Evolutionary conservation across 2,329 filamentous ascomycete genomes (phyloP).

Genomic region (Emmonsiellopsis sp.): DNA sequence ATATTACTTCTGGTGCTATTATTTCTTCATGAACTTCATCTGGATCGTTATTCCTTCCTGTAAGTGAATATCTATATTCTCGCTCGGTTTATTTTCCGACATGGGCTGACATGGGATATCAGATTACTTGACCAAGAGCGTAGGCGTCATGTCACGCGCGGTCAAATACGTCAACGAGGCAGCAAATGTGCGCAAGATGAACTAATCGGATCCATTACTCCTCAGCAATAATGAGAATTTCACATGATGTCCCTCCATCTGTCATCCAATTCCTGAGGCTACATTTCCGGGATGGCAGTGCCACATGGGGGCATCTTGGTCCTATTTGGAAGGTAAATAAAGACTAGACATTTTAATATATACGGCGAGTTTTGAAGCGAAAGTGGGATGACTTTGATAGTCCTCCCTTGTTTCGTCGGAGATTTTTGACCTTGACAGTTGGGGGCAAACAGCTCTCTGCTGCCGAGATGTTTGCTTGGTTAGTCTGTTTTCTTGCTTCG

Average conservation of each 20-base stretch:
- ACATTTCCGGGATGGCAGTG: neutral
- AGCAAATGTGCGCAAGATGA: slow-evolving; percentile 18
- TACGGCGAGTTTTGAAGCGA: no score
- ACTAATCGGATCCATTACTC: slow-evolving; percentile 10
- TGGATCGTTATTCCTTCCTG: slow-evolving; percentile 55
- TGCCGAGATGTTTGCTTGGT: no score
- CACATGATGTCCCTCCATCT: neutral
- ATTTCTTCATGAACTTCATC: slow-evolving; percentile 56
- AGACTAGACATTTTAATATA: no score
- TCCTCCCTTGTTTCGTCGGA: no score
- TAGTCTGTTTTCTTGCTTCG: no score
- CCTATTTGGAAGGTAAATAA: no score
- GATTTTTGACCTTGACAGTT: no score
- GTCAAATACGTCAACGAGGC: slow-evolving; percentile 17
- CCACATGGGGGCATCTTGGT: no score
- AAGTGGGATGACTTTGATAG: no score
- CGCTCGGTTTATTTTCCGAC: neutral
- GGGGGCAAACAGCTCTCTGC: neutral
- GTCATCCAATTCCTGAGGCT: neutral
- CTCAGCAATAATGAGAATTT: no score
- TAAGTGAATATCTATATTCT: slow-evolving; percentile 28
- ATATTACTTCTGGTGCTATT: slow-evolving; percentile 59
- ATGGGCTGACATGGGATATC: neutral
- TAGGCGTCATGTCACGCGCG: slow-evolving; percentile 22
- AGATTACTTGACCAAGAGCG: slow-evolving; percentile 26